Evolutionary conservation across 495 filamentous ascomycete species (phyloP).

Genomic region (Hypomontagnella submonticulosa): DNA sequence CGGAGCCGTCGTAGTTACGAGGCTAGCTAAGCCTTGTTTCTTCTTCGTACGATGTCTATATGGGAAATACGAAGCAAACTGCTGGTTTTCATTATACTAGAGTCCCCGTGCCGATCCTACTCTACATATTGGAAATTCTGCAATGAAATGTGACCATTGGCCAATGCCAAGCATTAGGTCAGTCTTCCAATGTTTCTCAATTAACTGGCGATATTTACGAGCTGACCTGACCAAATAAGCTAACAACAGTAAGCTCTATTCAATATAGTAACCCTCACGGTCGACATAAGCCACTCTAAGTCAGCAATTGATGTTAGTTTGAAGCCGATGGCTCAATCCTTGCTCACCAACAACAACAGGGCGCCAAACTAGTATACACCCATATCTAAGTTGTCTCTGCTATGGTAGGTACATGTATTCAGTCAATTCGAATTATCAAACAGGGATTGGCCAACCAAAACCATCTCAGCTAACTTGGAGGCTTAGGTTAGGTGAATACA

Average conservation of each 20-base stretch:
- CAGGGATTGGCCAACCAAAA: background rate
- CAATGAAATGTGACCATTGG: constrained; percentile 6
- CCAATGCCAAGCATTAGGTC: constrained; percentile 13
- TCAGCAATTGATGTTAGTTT: constrained; percentile 15
- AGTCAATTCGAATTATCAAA: background rate
- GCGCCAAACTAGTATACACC: background rate
- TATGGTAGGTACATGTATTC: too few relatives aligned
- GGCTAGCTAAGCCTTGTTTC: too few relatives aligned
- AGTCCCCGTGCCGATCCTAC: background rate
- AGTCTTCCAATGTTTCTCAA: constrained; percentile 11
- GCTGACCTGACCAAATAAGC: constrained; percentile 1
- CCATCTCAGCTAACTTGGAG: background rate
- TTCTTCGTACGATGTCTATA: background rate
- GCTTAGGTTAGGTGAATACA: background rate
- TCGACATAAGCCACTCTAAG: constrained; percentile 13
- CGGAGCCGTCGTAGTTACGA: constrained; percentile 1
- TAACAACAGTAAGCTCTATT: constrained; percentile 12
- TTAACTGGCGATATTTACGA: constrained; percentile 20
- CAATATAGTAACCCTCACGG: background rate
- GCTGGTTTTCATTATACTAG: background rate
- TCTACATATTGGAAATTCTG: background rate
- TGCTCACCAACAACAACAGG: background rate
- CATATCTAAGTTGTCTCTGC: too few relatives aligned
- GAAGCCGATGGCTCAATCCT: background rate
- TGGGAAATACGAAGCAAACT: background rate